phyloP scores from a whole-genome alignment of 441 rosid genomes.

The Melastoma candidum region DNA sequence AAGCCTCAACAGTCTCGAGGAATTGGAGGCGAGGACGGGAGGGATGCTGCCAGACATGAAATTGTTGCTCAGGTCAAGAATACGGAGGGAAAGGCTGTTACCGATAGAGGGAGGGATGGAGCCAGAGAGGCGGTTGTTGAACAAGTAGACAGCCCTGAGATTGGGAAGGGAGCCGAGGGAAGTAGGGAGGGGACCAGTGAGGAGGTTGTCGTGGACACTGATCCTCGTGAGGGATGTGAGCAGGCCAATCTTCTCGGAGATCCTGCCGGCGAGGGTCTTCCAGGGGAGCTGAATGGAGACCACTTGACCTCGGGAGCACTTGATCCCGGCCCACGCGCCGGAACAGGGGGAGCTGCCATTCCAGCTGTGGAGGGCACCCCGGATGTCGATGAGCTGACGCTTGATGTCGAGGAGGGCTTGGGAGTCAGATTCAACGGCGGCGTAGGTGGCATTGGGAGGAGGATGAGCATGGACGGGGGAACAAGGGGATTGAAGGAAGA shows the following conservation, averaged over 20 bases:
- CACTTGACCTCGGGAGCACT: slow-evolving; percentile 53
- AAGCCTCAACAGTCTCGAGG: slow-evolving; percentile 41
- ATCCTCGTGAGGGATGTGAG: slow-evolving; percentile 43
- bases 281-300: slow-evolving; percentile 61
- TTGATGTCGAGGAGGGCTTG: slow-evolving; percentile 51
- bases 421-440: slow-evolving; percentile 42
- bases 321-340: slow-evolving; percentile 60
- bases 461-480: slow-evolving; percentile 4
- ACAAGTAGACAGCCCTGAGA: slow-evolving; percentile 54
- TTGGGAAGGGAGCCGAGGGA: slow-evolving; percentile 51
- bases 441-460: slow-evolving; percentile 8
- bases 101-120: slow-evolving; percentile 50
- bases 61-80: slow-evolving; percentile 52
- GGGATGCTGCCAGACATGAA: slow-evolving; percentile 40
- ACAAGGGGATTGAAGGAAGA: slow-evolving; percentile 7
- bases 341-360: slow-evolving; percentile 50
- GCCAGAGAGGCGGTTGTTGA: slow-evolving; percentile 60
- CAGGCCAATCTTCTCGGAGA: slow-evolving; percentile 59
- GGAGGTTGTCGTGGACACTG: slow-evolving; percentile 51
- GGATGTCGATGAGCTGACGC: slow-evolving; percentile 39
- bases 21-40: slow-evolving; percentile 37
- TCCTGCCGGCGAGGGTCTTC: slow-evolving; percentile 46
- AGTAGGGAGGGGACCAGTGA: slow-evolving; percentile 40
- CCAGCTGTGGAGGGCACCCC: slow-evolving; percentile 49
- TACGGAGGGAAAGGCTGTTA: slow-evolving; percentile 40